phyloP scores from a whole-genome alignment of 768 basidiomycete genomes.

The Porpolomopsis calyptriformis region DNA sequence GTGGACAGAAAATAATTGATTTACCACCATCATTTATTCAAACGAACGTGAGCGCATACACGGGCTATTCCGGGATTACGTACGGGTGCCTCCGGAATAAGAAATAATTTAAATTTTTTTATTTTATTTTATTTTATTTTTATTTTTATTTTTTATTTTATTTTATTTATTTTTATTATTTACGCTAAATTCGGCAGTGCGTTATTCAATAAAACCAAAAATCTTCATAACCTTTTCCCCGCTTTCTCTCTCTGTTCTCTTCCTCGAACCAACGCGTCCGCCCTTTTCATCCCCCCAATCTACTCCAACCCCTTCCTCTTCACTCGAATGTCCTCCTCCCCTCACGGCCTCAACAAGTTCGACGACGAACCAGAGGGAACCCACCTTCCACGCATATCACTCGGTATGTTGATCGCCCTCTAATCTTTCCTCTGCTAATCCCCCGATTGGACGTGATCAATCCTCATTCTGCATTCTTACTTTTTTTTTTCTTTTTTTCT shows the following conservation, averaged over 20 bases:
- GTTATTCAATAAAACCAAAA: slow-evolving; percentile 72
- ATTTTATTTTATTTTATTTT: too few relatives aligned
- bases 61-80: too few relatives aligned
- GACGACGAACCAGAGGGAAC: slow-evolving; percentile 40
- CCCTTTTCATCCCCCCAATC: slow-evolving; percentile 16
- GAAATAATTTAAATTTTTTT: too few relatives aligned
- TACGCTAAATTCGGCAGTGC: slow-evolving; percentile 61
- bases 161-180: slow-evolving; percentile 32
- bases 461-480: neutral
- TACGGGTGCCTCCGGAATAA: neutral
- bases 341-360: slow-evolving; percentile 45
- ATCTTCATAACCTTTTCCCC: slow-evolving; percentile 30
- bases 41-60: too few relatives aligned
- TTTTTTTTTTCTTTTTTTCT: slow-evolving; percentile 3
- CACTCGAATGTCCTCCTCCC: slow-evolving; percentile 30
- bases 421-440: slow-evolving; percentile 1
- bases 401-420: slow-evolving; percentile 5
- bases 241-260: slow-evolving; percentile 34
- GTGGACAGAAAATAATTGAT: too few relatives aligned
- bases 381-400: neutral
- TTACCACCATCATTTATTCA: too few relatives aligned
- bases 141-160: neutral
- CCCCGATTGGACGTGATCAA: slow-evolving; percentile 7
- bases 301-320: slow-evolving; percentile 12
- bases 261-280: slow-evolving; percentile 24